phyloP scores from a whole-genome alignment of 306 rosid species.

The Citrullus mucosospermus region DNA sequence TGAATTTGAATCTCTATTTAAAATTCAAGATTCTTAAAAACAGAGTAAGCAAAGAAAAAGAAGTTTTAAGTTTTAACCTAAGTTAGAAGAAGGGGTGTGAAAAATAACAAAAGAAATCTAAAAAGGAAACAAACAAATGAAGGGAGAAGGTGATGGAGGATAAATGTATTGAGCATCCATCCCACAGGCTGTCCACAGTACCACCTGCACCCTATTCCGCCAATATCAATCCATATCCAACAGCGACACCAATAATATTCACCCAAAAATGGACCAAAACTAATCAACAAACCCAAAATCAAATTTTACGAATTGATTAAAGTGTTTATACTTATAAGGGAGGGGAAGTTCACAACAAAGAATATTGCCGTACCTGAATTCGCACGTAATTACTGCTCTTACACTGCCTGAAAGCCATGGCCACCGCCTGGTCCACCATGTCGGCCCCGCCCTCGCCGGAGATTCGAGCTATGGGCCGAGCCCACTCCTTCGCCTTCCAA shows the following conservation, averaged over 20 bases:
- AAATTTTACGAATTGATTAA: background rate
- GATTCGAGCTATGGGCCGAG: slow-evolving; percentile 78
- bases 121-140: background rate
- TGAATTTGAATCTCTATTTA: background rate
- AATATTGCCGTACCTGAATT: slow-evolving; percentile 51
- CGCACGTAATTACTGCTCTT: slow-evolving; percentile 76
- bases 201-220: slow-evolving; percentile 13
- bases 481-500: slow-evolving; percentile 95
- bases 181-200: slow-evolving; percentile 24
- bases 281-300: background rate
- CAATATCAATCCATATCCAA: slow-evolving; percentile 5
- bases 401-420: slow-evolving; percentile 81
- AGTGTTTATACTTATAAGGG: background rate
- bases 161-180: background rate
- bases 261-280: background rate
- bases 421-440: slow-evolving; percentile 84
- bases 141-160: background rate
- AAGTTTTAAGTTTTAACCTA: background rate
- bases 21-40: background rate
- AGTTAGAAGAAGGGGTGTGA: background rate
- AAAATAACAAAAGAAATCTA: background rate
- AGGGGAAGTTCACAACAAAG: background rate
- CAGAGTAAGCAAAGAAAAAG: background rate
- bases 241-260: background rate
- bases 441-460: slow-evolving; percentile 81